Percentiles rank a stretch among this genome's conserved stretches.
Evolutionary conservation across 2,329 filamentous ascomycete species (phyloP).

Genomic region (Claviceps lovelessii): DNA sequence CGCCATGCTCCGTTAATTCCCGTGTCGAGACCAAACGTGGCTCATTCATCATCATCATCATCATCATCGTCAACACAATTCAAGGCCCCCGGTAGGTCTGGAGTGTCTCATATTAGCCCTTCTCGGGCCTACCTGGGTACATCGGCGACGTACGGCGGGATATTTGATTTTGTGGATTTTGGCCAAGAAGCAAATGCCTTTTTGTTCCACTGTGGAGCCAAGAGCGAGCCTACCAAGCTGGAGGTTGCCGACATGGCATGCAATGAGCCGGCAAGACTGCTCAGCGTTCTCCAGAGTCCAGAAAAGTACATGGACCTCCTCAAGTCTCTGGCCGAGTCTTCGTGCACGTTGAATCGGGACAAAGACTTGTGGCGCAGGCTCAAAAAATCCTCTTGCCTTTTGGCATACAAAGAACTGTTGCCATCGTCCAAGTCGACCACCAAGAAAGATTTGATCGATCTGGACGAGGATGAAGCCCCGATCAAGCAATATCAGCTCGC

Average conservation of each 20-base stretch:
- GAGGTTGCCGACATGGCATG: constrained; percentile 80
- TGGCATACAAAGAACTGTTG: constrained; percentile 66
- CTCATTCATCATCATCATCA: constrained; percentile 12
- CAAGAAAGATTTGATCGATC: constrained; percentile 33
- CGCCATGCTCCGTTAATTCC: constrained; percentile 59
- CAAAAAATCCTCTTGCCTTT: constrained; percentile 59
- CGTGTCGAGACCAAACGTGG: constrained; percentile 26
- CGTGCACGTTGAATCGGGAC: constrained; percentile 57
- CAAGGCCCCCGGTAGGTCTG: constrained; percentile 19
- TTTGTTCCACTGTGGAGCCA: constrained; percentile 75
- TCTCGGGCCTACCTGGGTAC: constrained; percentile 67
- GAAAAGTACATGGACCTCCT: constrained; percentile 82
- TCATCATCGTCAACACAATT: neutral
- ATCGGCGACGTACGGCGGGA: constrained; percentile 58
- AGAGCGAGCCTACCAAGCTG: constrained; percentile 72
- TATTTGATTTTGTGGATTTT: constrained; percentile 96
- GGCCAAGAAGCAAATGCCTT: constrained; percentile 78
- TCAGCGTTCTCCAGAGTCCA: constrained; percentile 62
- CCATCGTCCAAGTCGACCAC: constrained; percentile 12
- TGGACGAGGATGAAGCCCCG: constrained; percentile 47
- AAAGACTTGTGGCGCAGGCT: constrained; percentile 65
- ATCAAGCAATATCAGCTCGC: constrained; percentile 70
- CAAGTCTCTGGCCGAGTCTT: constrained; percentile 62
- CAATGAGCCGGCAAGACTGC: constrained; percentile 65
- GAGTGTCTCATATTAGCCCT: constrained; percentile 40